Evolutionary conservation across 2,329 filamentous ascomycete species (phyloP).

Genomic region (Remersonia thermophila): DNA sequence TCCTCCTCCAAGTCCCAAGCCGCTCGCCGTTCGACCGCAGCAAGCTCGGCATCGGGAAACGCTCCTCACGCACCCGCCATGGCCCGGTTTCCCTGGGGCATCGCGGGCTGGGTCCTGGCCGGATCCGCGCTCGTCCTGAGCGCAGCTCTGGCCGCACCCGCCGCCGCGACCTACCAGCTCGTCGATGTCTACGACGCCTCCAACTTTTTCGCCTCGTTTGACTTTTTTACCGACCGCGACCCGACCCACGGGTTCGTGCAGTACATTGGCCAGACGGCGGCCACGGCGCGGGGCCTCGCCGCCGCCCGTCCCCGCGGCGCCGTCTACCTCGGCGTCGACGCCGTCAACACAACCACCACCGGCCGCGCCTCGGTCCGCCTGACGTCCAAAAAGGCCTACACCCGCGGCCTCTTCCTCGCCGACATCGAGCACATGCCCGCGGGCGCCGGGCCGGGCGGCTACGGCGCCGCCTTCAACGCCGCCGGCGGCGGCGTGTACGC

Average conservation of each 20-base stretch:
- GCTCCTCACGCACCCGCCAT: no score
- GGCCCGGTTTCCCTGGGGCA: no score
- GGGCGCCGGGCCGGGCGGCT: slow-evolving; percentile 30
- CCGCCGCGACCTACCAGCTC: no score
- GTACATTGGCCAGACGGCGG: slow-evolving; percentile 49
- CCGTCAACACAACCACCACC: slow-evolving; percentile 36
- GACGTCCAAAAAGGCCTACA: slow-evolving; percentile 53
- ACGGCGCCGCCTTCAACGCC: slow-evolving; percentile 59
- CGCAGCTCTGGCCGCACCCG: no score
- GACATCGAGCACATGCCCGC: slow-evolving; percentile 69
- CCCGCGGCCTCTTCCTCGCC: slow-evolving; percentile 56
- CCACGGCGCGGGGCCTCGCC: slow-evolving; percentile 46
- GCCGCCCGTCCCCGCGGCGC: slow-evolving; percentile 36
- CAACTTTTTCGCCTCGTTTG: slow-evolving; percentile 46
- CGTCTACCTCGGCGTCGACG: slow-evolving; percentile 60
- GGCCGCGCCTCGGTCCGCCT: slow-evolving; percentile 63
- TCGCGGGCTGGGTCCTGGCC: no score
- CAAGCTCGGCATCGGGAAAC: no score
- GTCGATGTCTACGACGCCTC: slow-evolving; percentile 34
- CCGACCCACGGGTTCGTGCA: slow-evolving; percentile 65
- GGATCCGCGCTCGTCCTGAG: no score
- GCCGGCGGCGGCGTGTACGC: slow-evolving; percentile 59
- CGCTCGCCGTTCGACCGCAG: no score
- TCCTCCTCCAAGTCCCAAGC: no score
- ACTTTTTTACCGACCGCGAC: slow-evolving; percentile 46